Evolutionary conservation across 164 flowering plant genomes (phyloP).

Genomic region (Dillenia suffruticosa): DNA sequence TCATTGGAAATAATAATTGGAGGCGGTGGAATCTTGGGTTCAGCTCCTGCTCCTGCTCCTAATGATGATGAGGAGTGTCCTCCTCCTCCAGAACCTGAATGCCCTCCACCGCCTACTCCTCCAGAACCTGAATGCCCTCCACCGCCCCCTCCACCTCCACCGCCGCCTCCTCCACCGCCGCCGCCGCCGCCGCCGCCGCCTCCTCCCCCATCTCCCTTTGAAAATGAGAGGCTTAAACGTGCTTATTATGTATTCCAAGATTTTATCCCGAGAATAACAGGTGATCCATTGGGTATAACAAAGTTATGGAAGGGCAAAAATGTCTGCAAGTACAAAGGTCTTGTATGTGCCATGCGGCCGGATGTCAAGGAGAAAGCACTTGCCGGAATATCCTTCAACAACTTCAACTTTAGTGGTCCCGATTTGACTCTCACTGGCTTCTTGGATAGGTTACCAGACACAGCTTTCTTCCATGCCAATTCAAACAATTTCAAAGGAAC

Average conservation of each 20-base stretch:
- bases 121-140: too few species aligned
- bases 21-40: slow-evolving; percentile 9
- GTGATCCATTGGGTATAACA: slow-evolving; percentile 27
- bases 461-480: slow-evolving; percentile 20
- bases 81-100: slow-evolving; percentile 22
- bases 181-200: too few species aligned
- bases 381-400: slow-evolving; percentile 15
- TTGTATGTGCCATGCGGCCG: slow-evolving; percentile 31
- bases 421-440: slow-evolving; percentile 3
- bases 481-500: slow-evolving; percentile 17
- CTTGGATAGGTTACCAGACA: slow-evolving; percentile 9
- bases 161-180: too few species aligned
- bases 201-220: too few species aligned
- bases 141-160: too few species aligned
- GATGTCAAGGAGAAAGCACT: slow-evolving; percentile 11
- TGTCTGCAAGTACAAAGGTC: slow-evolving; percentile 37
- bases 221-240: too few species aligned
- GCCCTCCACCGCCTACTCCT: neutral
- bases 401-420: slow-evolving; percentile 3
- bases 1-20: slow-evolving; percentile 25
- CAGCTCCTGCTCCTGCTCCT: slow-evolving; percentile 17
- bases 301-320: slow-evolving; percentile 33
- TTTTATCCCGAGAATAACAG: too few species aligned
- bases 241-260: too few species aligned
- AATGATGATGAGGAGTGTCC: neutral